Conservation (phyloP, 768 basidiomycete genomes). For the Lanmaoa pseudosensibilis region DNA sequence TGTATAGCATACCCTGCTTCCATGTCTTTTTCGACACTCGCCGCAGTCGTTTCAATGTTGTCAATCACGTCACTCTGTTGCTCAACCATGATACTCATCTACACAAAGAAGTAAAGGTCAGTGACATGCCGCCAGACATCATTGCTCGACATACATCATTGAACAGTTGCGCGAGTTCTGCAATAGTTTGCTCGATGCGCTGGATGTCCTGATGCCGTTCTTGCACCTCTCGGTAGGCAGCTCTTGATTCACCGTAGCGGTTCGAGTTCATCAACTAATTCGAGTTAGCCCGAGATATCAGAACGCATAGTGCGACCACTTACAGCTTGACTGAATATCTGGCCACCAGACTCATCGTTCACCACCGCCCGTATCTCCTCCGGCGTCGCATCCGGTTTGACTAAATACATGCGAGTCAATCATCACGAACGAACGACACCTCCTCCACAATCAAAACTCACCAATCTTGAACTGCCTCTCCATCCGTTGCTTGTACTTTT, state of each 20-base stretch:
- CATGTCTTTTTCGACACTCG: constrained; percentile 74
- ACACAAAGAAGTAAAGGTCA: constrained; percentile 7
- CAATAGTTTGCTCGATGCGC: constrained; percentile 90
- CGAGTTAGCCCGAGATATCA: background rate
- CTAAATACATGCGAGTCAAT: constrained; percentile 36
- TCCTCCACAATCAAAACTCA: constrained; percentile 29
- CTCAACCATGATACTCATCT: constrained; percentile 95
- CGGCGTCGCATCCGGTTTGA: constrained; percentile 89
- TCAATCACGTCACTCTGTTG: constrained; percentile 91
- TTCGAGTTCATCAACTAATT: constrained; percentile 84
- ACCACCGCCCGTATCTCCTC: constrained; percentile 89
- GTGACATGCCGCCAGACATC: background rate
- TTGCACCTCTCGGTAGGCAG: constrained; percentile 96
- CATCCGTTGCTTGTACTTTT: constrained; percentile 77
- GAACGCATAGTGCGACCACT: constrained; percentile 10
- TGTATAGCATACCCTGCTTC: constrained; percentile 68
- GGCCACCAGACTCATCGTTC: constrained; percentile 75
- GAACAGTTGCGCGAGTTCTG: constrained; percentile 92
- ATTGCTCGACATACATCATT: constrained; percentile 67
- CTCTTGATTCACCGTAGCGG: constrained; percentile 85
- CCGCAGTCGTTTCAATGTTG: constrained; percentile 77
- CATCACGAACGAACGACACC: background rate
- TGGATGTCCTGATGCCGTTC: constrained; percentile 94
- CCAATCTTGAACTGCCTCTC: constrained; percentile 89
- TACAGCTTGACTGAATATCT: constrained; percentile 91